Percentiles rank a stretch among this genome's conserved stretches.
Evolutionary conservation across 2,329 filamentous ascomycete species (phyloP).

Genomic region (Pestalotiopsis fici): DNA sequence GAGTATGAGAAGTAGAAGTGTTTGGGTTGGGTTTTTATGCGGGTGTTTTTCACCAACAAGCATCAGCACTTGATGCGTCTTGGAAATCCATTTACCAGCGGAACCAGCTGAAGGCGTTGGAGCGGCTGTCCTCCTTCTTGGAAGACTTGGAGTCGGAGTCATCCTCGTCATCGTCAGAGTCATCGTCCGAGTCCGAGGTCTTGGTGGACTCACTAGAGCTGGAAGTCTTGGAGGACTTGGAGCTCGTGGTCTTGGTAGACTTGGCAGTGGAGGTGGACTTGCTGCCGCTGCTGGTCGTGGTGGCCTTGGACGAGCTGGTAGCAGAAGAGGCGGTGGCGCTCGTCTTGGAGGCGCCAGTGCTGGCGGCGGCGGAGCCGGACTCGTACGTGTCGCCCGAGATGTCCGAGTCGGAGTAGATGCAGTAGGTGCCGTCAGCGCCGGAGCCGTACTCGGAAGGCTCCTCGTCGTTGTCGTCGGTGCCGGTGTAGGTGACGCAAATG

Average conservation of each 20-base stretch:
- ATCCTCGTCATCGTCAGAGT: not conserved
- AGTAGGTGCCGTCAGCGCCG: conserved; percentile 17
- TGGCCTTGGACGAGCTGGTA: not conserved
- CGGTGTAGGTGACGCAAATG: conserved; percentile 21
- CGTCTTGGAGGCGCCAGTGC: not conserved
- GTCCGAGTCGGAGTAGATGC: conserved; percentile 15
- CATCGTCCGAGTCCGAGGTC: not conserved
- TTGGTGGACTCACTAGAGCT: not conserved
- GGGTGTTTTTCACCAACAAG: not conserved
- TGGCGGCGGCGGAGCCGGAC: conserved; percentile 2
- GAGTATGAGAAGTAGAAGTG: not conserved
- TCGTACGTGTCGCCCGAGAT: conserved; percentile 3
- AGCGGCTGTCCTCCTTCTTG: not conserved
- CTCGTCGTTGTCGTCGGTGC: conserved; percentile 17
- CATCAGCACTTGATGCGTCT: not conserved
- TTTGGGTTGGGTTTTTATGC: not conserved
- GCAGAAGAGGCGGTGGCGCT: not conserved
- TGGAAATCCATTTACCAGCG: not conserved
- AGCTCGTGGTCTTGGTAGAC: not conserved
- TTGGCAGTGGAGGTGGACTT: not conserved
- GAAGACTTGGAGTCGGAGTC: not conserved
- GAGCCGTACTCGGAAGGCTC: conserved; percentile 20
- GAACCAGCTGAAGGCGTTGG: not conserved
- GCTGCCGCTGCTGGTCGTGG: not conserved
- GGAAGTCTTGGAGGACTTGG: conserved; percentile 1